Base-by-base conservation (phyloP, 225 moss, liverwort and hornwort species). In the Polytrichum commune region DNA sequence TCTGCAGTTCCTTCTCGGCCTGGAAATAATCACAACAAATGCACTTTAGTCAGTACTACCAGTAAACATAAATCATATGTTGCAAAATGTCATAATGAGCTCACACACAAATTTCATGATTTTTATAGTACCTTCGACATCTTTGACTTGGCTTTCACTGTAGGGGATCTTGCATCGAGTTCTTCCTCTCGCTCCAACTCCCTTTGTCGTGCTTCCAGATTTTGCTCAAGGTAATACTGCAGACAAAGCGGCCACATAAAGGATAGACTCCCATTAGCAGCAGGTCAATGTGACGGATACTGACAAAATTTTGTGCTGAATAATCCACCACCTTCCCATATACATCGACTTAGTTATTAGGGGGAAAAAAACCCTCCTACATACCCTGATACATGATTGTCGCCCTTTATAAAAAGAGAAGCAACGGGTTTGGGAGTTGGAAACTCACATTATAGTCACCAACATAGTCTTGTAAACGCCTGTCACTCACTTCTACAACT, bases 91-190 rank as follows among this genome's bases (percentile, higher is more conserved):
- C 13, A 46, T 46, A 13, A 16, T 46, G 16, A 46, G 4, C 46
- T 46, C 0, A 4, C 13, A 13, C 16, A 46, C 46, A 8, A 46
- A 13, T 46, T 58, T 60, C 38, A 4, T 38, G 38, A 13, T 38
- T 46, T 13, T 46, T 46, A 3, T 46, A 46, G 13, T 46, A 84
- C 94, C 81, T 95, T 95, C 7, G 90, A 86, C 98, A 98, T 95
- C 78, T 98, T 98, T 29, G 98, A 98, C 83, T 93, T 98, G 7
- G 94, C 86, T 78, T 98, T 98, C 78, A 91, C 93, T 29, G 74
- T 81, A 18, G 95, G 98, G 55, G 90, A 76, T 70, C 89, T 95
- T 33, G 84, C 79, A 25, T 95, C 98, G 23, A 98, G 79, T 66
- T 95, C 98, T 60, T 86, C 91, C 76, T 98, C 95, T 5, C 95